phyloP scores from a whole-genome alignment of 169 alveolate genomes.

The Babesia sp. region DNA sequence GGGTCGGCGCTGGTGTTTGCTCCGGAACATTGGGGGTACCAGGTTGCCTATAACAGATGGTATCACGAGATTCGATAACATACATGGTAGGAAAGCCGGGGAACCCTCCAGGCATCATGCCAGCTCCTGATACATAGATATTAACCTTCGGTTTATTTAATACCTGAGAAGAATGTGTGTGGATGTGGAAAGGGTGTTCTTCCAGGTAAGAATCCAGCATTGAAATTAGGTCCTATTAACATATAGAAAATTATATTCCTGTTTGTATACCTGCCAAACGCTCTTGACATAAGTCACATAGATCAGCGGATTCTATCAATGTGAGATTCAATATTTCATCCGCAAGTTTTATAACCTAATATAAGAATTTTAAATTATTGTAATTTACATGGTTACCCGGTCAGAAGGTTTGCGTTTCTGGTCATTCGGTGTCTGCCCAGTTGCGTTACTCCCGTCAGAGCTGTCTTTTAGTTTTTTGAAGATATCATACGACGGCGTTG shows the following conservation, averaged over 20 bases:
- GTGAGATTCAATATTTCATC: slow-evolving; percentile 83
- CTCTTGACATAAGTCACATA: slow-evolving; percentile 85
- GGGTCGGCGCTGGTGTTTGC: slow-evolving; percentile 13
- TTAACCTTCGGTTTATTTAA: slow-evolving; percentile 1
- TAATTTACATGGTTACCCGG: slow-evolving; percentile 13
- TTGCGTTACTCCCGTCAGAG: slow-evolving; percentile 12
- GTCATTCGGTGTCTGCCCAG: neutral
- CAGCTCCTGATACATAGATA: neutral
- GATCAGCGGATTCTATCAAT: slow-evolving; percentile 85
- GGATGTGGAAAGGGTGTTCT: slow-evolving; percentile 87
- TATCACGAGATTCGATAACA: neutral
- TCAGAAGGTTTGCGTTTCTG: slow-evolving; percentile 61
- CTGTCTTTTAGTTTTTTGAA: slow-evolving; percentile 59
- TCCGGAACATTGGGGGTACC: slow-evolving; percentile 1
- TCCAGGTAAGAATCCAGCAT: slow-evolving; percentile 67
- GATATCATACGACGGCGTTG: slow-evolving; percentile 50
- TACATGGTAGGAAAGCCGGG: slow-evolving; percentile 9
- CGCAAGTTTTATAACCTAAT: slow-evolving; percentile 76
- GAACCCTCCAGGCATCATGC: slow-evolving; percentile 16
- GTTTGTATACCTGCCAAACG: slow-evolving; percentile 66
- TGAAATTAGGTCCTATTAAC: slow-evolving; percentile 48
- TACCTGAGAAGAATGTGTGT: slow-evolving; percentile 68
- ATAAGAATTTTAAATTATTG: neutral
- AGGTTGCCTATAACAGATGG: slow-evolving; percentile 1
- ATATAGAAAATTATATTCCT: no score